phyloP scores from a whole-genome alignment of 2,329 filamentous ascomycete genomes.

The Helotiales sp. region DNA sequence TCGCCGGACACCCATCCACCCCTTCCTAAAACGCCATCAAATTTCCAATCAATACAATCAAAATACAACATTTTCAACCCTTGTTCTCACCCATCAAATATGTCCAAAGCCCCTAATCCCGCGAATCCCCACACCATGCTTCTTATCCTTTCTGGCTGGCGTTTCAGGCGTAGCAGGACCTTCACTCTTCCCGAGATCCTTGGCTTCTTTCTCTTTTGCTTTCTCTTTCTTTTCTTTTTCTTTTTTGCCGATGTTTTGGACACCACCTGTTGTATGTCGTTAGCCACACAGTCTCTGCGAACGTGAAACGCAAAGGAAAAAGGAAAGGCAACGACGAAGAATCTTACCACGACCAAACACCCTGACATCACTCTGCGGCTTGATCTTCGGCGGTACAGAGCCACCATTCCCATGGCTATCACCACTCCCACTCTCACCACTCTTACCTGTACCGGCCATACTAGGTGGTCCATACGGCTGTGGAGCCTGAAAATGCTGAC shows the following conservation, averaged over 20 bases:
- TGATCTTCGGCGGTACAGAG: slow-evolving; percentile 8
- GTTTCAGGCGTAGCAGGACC: slow-evolving; percentile 1
- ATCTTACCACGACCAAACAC: slow-evolving; percentile 25
- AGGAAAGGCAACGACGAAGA: not conserved
- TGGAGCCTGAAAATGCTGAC: slow-evolving; percentile 16
- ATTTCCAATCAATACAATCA: not conserved
- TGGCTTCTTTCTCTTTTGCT: slow-evolving; percentile 4
- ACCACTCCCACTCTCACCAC: slow-evolving; percentile 15
- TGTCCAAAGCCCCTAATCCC: slow-evolving; percentile 17
- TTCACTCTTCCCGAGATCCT: slow-evolving; percentile 26
- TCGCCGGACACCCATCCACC: not conserved
- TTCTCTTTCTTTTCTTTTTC: slow-evolving; percentile 32
- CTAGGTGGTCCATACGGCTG: slow-evolving; percentile 15
- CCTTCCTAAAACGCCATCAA: not conserved
- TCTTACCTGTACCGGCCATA: not conserved
- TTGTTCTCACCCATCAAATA: not conserved
- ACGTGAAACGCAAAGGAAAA: not conserved
- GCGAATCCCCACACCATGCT: slow-evolving; percentile 2
- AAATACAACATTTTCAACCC: not conserved
- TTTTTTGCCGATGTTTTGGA: slow-evolving; percentile 55
- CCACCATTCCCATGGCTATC: slow-evolving; percentile 10
- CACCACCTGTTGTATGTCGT: slow-evolving; percentile 44
- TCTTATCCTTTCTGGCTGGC: slow-evolving; percentile 19
- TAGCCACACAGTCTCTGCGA: too few relatives aligned
- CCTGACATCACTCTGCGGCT: slow-evolving; percentile 21